Base-by-base conservation (phyloP, 2,329 filamentous ascomycete genomes). In the Penicillium sp. region DNA sequence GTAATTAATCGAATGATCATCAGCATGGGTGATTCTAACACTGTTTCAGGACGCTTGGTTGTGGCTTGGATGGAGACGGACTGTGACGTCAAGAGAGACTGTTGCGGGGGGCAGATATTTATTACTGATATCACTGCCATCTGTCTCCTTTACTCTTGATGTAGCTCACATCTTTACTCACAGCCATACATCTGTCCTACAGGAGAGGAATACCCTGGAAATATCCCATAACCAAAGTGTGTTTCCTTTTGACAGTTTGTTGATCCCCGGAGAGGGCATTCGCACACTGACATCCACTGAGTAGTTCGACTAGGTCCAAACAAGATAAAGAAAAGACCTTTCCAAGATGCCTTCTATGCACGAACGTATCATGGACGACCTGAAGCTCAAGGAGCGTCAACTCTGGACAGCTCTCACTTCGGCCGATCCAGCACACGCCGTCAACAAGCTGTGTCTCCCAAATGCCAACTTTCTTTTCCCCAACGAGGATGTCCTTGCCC, bases 331-430 rank as follows among this genome's bases (percentile, higher is more conserved):
- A 40, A 18, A 6, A 2, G 23, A 38, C 30, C 47, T 23, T 42
- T 20, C 45, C 59, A 60, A 42, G 52, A 73, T 73, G 71, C 65
- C 70, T 28, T 59, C 65, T 33, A 73, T 73, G 47, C 67, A 72
- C 65, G 68, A 73, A 21, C 68, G 70, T 14, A 73, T 73, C 60
- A 66, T 67, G 42, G 61, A 71, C 14, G 70, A 72, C 48, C 63
- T 73, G 49, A 60, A 69, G 50, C 59, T 63, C 56, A 69, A 70
- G 54, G 70, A 72, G 57, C 69, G 66, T n/a, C 65, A 65, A 0
- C 65, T 73, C 7, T 73, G 71, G 71, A 71, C 69, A 5, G 68
- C 71, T 1, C 60, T 73, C 16, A 73, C 71, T 8, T 72, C 68
- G 0, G 71, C 70, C 14, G 67, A 71, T 47, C 71, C 71, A 0